A percentile compares a stretch with the other conserved stretches of the same genome.
These are phyloP conservation scores for Colletotrichum horii DNA, from an alignment of 2,329 filamentous ascomycete species.

Conservation along the genomic window DNA sequence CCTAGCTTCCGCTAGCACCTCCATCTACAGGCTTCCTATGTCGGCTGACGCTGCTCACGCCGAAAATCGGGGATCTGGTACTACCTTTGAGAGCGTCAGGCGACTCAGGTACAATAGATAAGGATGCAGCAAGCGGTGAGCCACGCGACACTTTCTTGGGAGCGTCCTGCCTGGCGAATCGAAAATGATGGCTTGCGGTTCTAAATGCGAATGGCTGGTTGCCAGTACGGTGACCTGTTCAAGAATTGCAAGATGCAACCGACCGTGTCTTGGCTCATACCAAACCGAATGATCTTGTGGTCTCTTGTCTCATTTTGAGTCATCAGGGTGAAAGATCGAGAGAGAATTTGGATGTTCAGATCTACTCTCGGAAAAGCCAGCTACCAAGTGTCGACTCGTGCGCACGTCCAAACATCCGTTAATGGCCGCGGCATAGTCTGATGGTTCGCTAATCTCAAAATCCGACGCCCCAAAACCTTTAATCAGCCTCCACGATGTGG, in stretches of 20 bases:
- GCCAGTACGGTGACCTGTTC: not conserved
- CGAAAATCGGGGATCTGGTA: not conserved
- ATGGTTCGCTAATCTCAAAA: not conserved
- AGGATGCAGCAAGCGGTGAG: constrained; percentile 6
- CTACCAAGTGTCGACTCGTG: not conserved
- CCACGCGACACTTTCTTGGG: constrained; percentile 6
- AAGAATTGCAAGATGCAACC: not conserved
- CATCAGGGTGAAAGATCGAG: not conserved
- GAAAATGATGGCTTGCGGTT: not conserved
- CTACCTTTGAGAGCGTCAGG: not conserved
- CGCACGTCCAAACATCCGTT: not conserved
- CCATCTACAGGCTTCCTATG: not conserved
- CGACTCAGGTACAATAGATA: constrained; percentile 9
- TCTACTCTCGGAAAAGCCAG: not conserved
- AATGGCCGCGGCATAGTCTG: not conserved
- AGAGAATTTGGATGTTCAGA: not conserved
- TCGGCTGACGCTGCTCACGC: constrained; percentile 12
- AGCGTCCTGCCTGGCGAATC: not conserved
- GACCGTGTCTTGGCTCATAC: not conserved
- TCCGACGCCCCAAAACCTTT: not conserved
- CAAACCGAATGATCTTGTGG: not conserved
- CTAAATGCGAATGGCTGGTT: not conserved
- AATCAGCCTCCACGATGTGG: not conserved
- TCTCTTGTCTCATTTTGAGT: not conserved
- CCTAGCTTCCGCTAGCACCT: not conserved